Conservation (phyloP, 1,139 yeast genomes). For the Magnusiomyces fungicola region DNA sequence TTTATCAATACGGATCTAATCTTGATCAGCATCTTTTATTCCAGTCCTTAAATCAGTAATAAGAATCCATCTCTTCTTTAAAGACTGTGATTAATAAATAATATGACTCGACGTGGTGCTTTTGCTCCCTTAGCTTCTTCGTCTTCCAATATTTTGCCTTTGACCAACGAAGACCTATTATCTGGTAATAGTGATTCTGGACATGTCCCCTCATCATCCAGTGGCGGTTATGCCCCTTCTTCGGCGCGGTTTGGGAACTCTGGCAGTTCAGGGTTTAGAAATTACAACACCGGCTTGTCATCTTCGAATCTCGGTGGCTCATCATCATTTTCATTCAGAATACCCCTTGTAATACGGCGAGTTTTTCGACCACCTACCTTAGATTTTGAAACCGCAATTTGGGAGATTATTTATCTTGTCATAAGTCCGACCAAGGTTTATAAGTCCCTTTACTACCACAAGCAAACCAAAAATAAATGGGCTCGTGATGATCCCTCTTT, state of each 20-base stretch:
- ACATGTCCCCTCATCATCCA: too few species aligned
- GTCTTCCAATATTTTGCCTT: neutral
- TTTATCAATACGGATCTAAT: too few species aligned
- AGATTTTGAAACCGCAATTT: conserved; percentile 85
- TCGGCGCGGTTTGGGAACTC: neutral
- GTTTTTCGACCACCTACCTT: conserved; percentile 70
- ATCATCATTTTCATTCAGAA: conserved; percentile 5
- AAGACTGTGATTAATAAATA: neutral
- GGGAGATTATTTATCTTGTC: conserved; percentile 77
- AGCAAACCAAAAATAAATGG: conserved; percentile 62
- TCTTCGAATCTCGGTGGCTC: too few species aligned
- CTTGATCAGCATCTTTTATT: too few species aligned
- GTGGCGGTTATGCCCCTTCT: neutral
- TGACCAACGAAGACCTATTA: neutral
- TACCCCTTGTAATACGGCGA: conserved; percentile 30
- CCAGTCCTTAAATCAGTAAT: too few species aligned
- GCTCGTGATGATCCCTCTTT: conserved; percentile 91
- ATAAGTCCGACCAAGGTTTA: conserved; percentile 75
- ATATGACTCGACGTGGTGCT: neutral
- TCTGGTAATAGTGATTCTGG: too few species aligned
- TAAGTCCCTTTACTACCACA: conserved; percentile 71
- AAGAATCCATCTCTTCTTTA: too few species aligned
- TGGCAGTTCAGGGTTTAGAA: neutral
- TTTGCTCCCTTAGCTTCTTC: neutral
- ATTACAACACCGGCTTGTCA: neutral